These are phyloP conservation scores for Termitomyces sp. DNA, from an alignment of 768 basidiomycete species.

Conservation along the genomic window DNA sequence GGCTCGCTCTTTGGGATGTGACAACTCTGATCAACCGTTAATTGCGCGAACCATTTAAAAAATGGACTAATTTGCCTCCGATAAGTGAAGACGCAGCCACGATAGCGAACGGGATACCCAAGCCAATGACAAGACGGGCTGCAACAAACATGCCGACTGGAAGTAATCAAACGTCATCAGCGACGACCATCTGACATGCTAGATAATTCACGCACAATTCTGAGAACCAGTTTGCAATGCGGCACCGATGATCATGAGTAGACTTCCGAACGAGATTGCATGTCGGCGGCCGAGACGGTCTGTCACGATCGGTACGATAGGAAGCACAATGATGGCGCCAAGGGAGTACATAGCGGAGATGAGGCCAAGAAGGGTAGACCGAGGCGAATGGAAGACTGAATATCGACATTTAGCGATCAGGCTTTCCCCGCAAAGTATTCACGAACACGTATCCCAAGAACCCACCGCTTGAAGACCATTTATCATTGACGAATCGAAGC, in stretches of 20 bases:
- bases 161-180: not conserved
- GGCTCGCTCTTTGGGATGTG: slow-evolving; percentile 66
- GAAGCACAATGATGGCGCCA: slow-evolving; percentile 50
- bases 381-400: slow-evolving; percentile 50
- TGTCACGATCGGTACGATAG: slow-evolving; percentile 44
- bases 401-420: not conserved
- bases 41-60: too few relatives aligned
- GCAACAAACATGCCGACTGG: slow-evolving; percentile 56
- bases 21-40: slow-evolving; percentile 36
- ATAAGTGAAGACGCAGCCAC: slow-evolving; percentile 63
- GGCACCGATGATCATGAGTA: slow-evolving; percentile 44
- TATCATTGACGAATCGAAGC: slow-evolving; percentile 58
- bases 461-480: slow-evolving; percentile 56
- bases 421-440: not conserved
- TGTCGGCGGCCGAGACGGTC: slow-evolving; percentile 45
- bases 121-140: slow-evolving; percentile 48
- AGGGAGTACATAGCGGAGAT: slow-evolving; percentile 56
- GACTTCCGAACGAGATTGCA: slow-evolving; percentile 46
- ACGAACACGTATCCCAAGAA: slow-evolving; percentile 49
- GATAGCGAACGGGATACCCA: slow-evolving; percentile 57
- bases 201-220: slow-evolving; percentile 34
- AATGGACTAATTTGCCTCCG: slow-evolving; percentile 28
- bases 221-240: slow-evolving; percentile 37
- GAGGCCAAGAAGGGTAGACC: slow-evolving; percentile 47
- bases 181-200: not conserved